Percentiles rank a stretch among this genome's conserved stretches.
Conservation (phyloP, 306 rosid genomes). For the Vigna nakashimae region DNA sequence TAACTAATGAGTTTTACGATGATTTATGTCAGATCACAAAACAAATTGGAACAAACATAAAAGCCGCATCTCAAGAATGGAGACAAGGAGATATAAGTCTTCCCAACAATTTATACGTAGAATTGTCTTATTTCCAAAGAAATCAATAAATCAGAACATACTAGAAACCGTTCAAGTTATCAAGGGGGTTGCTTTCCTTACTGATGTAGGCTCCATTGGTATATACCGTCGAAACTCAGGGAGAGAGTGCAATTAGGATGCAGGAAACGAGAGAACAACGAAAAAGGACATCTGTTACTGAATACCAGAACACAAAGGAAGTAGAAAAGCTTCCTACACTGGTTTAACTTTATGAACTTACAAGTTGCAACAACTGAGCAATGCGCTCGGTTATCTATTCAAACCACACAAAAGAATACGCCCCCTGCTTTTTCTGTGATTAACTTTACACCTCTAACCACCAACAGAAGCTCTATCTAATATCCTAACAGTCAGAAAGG, state of each 20-base stretch:
- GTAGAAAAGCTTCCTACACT: not conserved
- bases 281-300: not conserved
- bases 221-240: not conserved
- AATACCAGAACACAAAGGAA: not conserved
- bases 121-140: not conserved
- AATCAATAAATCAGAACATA: not conserved
- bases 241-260: not conserved
- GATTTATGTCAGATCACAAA: not conserved
- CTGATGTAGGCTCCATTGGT: conserved; percentile 7
- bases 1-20: conserved; percentile 9
- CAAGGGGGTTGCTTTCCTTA: not conserved
- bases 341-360: not conserved
- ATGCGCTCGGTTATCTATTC: not conserved
- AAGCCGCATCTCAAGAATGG: too few relatives aligned
- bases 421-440: not conserved
- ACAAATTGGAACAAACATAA: too few relatives aligned
- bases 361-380: not conserved
- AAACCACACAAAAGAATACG: not conserved
- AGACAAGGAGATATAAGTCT: too few relatives aligned
- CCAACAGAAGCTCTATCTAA: not conserved
- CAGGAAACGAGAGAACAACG: not conserved
- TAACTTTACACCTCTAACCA: not conserved
- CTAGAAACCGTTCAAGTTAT: not conserved
- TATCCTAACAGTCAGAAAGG: too few relatives aligned
- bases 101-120: not conserved